These are phyloP conservation scores for Gremmenia infestans DNA, from an alignment of 2,329 filamentous ascomycete genomes.

Conservation along the genomic window DNA sequence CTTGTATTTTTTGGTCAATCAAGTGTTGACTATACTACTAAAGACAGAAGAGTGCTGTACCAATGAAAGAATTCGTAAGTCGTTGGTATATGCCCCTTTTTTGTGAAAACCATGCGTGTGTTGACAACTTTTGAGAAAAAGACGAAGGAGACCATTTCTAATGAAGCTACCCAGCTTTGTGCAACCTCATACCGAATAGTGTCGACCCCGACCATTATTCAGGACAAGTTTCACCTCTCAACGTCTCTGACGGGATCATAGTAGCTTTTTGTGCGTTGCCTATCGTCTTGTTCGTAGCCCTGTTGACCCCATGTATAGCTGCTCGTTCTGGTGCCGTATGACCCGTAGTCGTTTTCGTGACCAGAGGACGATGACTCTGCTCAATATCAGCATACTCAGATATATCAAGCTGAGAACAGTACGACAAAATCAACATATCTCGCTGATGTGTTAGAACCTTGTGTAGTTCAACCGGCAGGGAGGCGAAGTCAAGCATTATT, in stretches of 20 bases:
- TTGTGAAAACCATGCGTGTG: too few species aligned
- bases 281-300: background rate
- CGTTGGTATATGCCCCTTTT: too few species aligned
- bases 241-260: constrained; percentile 7
- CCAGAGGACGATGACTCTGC: background rate
- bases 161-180: too few species aligned
- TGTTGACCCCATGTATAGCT: background rate
- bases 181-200: background rate
- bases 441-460: background rate
- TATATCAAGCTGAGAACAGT: background rate
- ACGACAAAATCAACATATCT: background rate
- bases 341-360: background rate
- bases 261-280: background rate
- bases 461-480: background rate
- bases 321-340: background rate
- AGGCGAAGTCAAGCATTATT: background rate
- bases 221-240: background rate
- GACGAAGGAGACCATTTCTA: too few species aligned
- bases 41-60: too few species aligned
- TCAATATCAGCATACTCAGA: background rate
- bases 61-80: too few species aligned
- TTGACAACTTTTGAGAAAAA: too few species aligned
- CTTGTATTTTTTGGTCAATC: too few species aligned
- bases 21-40: too few species aligned
- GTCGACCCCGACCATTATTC: background rate